Base-by-base conservation (phyloP, 23 red algal genomes). In the Agarophyton chilense region DNA sequence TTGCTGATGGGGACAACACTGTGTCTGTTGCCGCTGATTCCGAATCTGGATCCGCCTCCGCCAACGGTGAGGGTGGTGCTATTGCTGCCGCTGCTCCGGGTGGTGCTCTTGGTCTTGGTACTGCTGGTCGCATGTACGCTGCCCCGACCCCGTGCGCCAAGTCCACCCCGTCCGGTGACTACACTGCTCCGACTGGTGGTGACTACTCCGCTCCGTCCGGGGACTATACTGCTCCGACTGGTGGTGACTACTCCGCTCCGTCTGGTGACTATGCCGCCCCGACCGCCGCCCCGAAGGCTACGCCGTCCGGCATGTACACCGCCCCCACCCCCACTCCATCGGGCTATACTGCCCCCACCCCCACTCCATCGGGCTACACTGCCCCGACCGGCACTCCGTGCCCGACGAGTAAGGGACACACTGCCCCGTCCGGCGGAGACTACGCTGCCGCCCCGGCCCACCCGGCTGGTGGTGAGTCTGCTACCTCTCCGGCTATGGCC, bases 1-100 rank as follows among this genome's bases (percentile, higher is more conserved):
- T 56, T 45, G 83, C 71, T 77, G 83, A 88, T 52, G 83, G 83
- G 52, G 83, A 88, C 65, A 88, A 75, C 67, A 75, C 83, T 44
- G 71, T 88, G 4, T 88, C 83, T 42, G 83, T 72, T 42, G 83
- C 83, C 32, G 66, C 83, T 55, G 83, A 88, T 31, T 9, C 34
- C 13, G 34, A 32, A 47, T 88, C 83, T 65, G 83, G 83, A 8
- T 60, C 83, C 42, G 64, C 83, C 34, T 88, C 83, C 49, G 83
- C 83, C 71, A 88, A 88, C 40, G 83, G 83, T 77, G 83, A 88
- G 83, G 64, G 21, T 57, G 83, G 67, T 77, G 58, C 83, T 28
- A 19, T 88, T 42, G 83, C 83, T 74, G 62, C 50, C 32, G 83
- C 83, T 32, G 71, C 19, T 44, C 83, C 83, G 29, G 83, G 83